Percentiles rank a stretch among this genome's conserved stretches.
Evolutionary conservation across 1,284 basidiomycete species (phyloP).

Genomic region (Sparassis latifolia): DNA sequence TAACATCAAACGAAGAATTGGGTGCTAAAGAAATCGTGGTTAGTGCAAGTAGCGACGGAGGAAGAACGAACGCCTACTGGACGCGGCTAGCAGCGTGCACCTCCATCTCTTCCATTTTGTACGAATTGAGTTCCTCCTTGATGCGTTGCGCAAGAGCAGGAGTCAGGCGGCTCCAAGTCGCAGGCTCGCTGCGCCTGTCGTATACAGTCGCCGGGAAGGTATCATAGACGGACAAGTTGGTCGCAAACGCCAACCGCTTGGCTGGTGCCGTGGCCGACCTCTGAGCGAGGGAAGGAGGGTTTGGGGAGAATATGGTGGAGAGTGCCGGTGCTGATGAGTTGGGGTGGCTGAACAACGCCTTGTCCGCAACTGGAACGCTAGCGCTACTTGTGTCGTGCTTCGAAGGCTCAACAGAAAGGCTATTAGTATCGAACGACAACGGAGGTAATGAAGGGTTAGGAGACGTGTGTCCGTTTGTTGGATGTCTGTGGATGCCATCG

Average conservation of each 20-base stretch:
- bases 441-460: constrained; percentile 39
- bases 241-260: constrained; percentile 83
- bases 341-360: constrained; percentile 62
- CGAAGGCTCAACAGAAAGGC: constrained; percentile 25
- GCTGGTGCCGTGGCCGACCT: constrained; percentile 58
- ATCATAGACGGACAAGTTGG: constrained; percentile 89
- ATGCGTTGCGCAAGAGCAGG: constrained; percentile 92
- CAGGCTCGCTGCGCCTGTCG: constrained; percentile 91
- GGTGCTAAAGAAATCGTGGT: constrained; percentile 30
- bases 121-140: constrained; percentile 94
- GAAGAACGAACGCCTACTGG: constrained; percentile 48
- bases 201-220: constrained; percentile 91
- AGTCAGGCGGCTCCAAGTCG: constrained; percentile 94
- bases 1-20: constrained; percentile 49
- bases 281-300: constrained; percentile 46
- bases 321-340: constrained; percentile 88
- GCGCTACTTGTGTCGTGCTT: constrained; percentile 27
- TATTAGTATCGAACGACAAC: constrained; percentile 49
- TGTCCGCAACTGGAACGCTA: constrained; percentile 25
- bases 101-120: constrained; percentile 98
- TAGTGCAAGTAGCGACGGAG: not conserved
- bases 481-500: constrained; percentile 72
- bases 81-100: constrained; percentile 85
- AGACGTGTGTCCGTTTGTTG: constrained; percentile 19
- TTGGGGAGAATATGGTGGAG: constrained; percentile 44